Base-by-base conservation (phyloP, 2,329 filamentous ascomycete genomes). In the Sclerotinia glacialis region DNA sequence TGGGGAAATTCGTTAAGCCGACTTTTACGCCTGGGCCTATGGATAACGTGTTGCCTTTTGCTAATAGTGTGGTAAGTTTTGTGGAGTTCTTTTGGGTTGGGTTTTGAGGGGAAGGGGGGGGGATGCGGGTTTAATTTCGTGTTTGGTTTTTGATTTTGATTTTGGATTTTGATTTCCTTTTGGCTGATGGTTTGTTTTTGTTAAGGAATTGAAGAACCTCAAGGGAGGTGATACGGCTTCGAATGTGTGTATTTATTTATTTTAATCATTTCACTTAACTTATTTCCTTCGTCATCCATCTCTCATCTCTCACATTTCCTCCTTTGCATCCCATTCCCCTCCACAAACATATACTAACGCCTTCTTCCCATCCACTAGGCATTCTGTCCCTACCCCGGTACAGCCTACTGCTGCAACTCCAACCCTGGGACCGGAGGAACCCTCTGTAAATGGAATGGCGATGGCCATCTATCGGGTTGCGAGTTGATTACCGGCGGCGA, bases 51-150 rank as follows among this genome's bases (percentile, higher is more conserved):
- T 3, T 47, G 61, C 50, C 61, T 26, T 64, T 64, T 64, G 26
- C 50, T 21, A 40, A 64, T 58, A 49, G 62, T 47, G 62, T 58
- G 37, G 62, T 64, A 42, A 34, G 62, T 59, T 34, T 40, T 44
- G 37, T 4, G 12, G 9, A 2, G 16, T 62, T 34, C 46, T 47
- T 26, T 34, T 23, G 21, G 23, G 23, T 16, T 28, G 37, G 37
- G 37, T 18, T 50, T 16, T 23, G 11, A n/a, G 44, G 28, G 11
- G 28, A 14, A 14, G 9, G 34, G 50, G 23, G 3, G 26, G 1
- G 14, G 5, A 5, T 2, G 18, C 8, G n/a, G 23, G 12, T 34
- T 34, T 34, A 8, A 8, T 34, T 34, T 34, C 9, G 31, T 5
- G 21, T 1, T 31, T 31, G 31, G 3, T 1, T 16, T 28, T 28